These are phyloP conservation scores for Kalmusia sp. DNA, from an alignment of 2,329 filamentous ascomycete genomes.

Conservation along the genomic window DNA sequence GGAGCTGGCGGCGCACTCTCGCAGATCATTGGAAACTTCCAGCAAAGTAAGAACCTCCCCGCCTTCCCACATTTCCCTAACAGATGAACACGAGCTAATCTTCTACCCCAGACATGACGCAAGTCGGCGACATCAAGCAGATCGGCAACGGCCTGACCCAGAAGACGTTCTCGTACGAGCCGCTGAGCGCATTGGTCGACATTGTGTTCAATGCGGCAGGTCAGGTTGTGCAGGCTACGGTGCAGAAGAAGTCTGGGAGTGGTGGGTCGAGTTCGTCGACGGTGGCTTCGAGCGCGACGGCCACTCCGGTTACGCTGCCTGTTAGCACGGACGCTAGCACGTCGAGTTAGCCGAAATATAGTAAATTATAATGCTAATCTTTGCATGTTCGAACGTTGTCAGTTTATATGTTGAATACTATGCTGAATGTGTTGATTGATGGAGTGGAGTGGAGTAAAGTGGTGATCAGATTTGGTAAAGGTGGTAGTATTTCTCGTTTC, in stretches of 20 bases:
- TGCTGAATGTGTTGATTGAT: too few species aligned
- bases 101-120: slow-evolving; percentile 61
- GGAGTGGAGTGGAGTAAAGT: too few species aligned
- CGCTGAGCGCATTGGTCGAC: slow-evolving; percentile 60
- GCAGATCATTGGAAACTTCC: slow-evolving; percentile 65
- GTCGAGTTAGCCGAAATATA: slow-evolving; percentile 3
- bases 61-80: background rate
- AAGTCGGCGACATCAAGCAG: slow-evolving; percentile 48
- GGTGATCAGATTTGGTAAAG: too few species aligned
- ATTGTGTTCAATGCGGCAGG: slow-evolving; percentile 63
- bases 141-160: slow-evolving; percentile 52
- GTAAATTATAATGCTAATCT: slow-evolving; percentile 15
- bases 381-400: too few species aligned
- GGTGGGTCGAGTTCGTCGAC: slow-evolving; percentile 22
- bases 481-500: too few species aligned
- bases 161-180: slow-evolving; percentile 61
- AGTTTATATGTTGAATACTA: too few species aligned
- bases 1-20: slow-evolving; percentile 54
- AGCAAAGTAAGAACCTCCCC: slow-evolving; percentile 37
- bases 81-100: background rate
- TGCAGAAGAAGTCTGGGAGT: slow-evolving; percentile 41
- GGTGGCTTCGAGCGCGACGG: slow-evolving; percentile 30
- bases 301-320: slow-evolving; percentile 40
- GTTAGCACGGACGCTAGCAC: slow-evolving; percentile 32
- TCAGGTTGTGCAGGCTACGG: slow-evolving; percentile 61